These are phyloP conservation scores for Candida albicans DNA, from an alignment of 1,139 yeast species.

Conservation along the genomic window DNA sequence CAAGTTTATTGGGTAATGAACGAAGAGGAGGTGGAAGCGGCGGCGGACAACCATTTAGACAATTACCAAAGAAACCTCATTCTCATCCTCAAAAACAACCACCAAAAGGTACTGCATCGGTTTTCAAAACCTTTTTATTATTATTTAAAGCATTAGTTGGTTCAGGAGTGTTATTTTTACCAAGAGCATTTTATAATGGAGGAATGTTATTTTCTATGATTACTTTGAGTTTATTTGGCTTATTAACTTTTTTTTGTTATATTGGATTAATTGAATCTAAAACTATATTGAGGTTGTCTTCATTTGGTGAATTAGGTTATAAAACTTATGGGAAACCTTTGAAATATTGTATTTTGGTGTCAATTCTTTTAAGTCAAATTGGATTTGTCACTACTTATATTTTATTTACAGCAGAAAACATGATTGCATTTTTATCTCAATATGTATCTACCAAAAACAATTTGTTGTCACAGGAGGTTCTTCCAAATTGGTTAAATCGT, in stretches of 20 bases:
- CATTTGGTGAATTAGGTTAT: conserved; percentile 75
- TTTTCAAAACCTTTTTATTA: conserved; percentile 63
- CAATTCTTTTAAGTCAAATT: conserved; percentile 66
- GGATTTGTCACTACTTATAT: conserved; percentile 81
- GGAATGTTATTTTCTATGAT: conserved; percentile 60
- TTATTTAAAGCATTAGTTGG: conserved; percentile 75
- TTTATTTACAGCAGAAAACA: conserved; percentile 69
- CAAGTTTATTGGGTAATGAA: conserved; percentile 38
- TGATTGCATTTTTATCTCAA: conserved; percentile 45
- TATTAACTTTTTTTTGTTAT: conserved; percentile 71
- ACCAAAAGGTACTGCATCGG: conserved; percentile 55
- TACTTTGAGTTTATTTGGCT: conserved; percentile 57
- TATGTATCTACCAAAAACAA: conserved; percentile 11
- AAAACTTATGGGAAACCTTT: conserved; percentile 61
- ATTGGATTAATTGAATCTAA: conserved; percentile 60
- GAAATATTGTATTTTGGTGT: conserved; percentile 57
- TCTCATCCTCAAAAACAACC: conserved; percentile 4
- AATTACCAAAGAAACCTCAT: conserved; percentile 11
- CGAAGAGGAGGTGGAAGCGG: conserved; percentile 13
- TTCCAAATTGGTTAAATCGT: conserved; percentile 18
- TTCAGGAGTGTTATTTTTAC: conserved; percentile 74
- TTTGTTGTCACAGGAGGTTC: neutral
- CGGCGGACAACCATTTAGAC: conserved; percentile 9
- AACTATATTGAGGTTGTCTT: conserved; percentile 54
- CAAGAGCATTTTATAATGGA: conserved; percentile 73